A percentile compares a stretch with the other conserved stretches of the same genome.
Evolutionary conservation across 2,329 filamentous ascomycete species (phyloP).

Genomic region (Alternaria triticina): DNA sequence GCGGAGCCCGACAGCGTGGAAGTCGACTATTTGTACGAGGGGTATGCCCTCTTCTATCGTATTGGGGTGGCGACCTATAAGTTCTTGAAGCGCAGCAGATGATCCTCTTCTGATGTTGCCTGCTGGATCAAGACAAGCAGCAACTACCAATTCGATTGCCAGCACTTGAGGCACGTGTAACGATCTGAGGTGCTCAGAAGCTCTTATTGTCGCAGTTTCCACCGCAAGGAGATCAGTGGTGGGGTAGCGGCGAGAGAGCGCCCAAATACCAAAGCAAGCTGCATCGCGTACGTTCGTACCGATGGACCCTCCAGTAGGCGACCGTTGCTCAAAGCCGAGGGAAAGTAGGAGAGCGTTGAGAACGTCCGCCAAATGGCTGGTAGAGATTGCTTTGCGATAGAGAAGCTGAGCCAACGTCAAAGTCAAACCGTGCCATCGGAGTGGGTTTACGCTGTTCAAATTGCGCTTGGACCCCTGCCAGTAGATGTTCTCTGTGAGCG

Average conservation of each 20-base stretch:
- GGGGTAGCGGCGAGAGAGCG: slow-evolving; percentile 83
- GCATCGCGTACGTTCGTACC: slow-evolving; percentile 94
- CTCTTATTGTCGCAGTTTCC: slow-evolving; percentile 53
- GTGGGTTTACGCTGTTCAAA: slow-evolving; percentile 76
- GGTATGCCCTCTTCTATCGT: slow-evolving; percentile 80
- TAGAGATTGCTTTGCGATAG: slow-evolving; percentile 81
- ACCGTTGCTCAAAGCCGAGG: slow-evolving; percentile 86
- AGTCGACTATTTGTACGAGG: slow-evolving; percentile 89
- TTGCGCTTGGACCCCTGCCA: slow-evolving; percentile 62
- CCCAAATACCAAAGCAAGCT: slow-evolving; percentile 96
- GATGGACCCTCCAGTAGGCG: slow-evolving; percentile 80
- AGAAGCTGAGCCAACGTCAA: slow-evolving; percentile 86
- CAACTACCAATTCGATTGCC: slow-evolving; percentile 79
- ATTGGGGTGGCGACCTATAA: slow-evolving; percentile 91
- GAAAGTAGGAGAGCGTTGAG: slow-evolving; percentile 79
- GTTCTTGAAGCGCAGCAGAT: slow-evolving; percentile 90
- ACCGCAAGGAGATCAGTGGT: slow-evolving; percentile 77
- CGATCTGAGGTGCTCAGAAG: slow-evolving; percentile 50
- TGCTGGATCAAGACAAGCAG: slow-evolving; percentile 84
- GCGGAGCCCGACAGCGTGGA: slow-evolving; percentile 88
- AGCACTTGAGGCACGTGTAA: slow-evolving; percentile 72
- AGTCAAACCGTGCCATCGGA: slow-evolving; percentile 92
- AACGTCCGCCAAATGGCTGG: slow-evolving; percentile 72
- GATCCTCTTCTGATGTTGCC: slow-evolving; percentile 93
- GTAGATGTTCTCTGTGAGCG: slow-evolving; percentile 68